These are phyloP conservation scores for Rhodotorula sp. DNA, from an alignment of 1,284 basidiomycete genomes.

Conservation along the genomic window DNA sequence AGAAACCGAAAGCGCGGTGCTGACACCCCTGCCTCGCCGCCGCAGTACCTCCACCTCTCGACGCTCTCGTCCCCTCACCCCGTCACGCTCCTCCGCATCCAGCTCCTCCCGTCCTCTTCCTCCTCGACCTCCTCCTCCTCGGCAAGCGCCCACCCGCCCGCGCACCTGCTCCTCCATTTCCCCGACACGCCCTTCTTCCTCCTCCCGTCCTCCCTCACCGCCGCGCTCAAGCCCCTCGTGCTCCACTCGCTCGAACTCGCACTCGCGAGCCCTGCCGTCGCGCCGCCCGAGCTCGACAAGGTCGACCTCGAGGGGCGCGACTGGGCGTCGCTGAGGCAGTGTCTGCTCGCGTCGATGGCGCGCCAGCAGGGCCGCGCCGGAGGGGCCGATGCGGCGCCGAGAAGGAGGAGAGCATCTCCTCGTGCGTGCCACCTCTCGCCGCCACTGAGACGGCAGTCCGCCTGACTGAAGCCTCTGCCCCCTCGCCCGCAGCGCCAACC, in stretches of 20 bases:
- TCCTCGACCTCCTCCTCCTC: background rate
- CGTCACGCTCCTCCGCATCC: slow-evolving; percentile 14
- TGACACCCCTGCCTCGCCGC: background rate
- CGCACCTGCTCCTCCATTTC: slow-evolving; percentile 10
- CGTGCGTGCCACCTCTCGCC: too few species aligned
- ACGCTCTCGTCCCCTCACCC: background rate
- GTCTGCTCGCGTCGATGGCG: background rate
- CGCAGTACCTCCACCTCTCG: slow-evolving; percentile 17
- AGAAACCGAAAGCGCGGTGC: background rate
- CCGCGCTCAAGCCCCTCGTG: background rate
- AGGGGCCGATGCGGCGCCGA: background rate
- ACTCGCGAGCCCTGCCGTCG: background rate
- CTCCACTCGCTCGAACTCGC: background rate
- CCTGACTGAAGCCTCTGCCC: background rate
- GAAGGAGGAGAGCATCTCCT: background rate
- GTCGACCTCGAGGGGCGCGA: slow-evolving; percentile 4
- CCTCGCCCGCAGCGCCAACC: too few species aligned
- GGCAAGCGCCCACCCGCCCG: background rate
- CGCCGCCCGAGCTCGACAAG: background rate
- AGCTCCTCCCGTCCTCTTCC: slow-evolving; percentile 8
- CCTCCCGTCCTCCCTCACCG: slow-evolving; percentile 18
- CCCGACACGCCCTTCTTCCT: slow-evolving; percentile 14
- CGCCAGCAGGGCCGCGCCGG: background rate
- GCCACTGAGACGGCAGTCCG: too few species aligned
- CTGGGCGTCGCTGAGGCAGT: slow-evolving; percentile 1